phyloP scores from a whole-genome alignment of 768 basidiomycete species.

The Tulasnella sp. region DNA sequence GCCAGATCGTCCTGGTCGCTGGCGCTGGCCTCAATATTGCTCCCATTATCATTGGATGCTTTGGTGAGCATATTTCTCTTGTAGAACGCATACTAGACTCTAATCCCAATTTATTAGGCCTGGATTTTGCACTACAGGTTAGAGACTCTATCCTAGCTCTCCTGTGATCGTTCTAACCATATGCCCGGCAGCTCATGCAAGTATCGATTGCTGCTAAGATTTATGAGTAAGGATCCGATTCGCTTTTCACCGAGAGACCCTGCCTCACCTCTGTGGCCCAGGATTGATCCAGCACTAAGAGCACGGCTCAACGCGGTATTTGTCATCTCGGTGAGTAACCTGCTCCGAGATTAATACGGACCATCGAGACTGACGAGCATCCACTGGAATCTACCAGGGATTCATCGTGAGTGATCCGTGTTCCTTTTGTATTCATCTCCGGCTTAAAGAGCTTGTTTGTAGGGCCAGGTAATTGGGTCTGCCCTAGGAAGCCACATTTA shows the following conservation, averaged over 20 bases:
- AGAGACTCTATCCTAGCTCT: neutral
- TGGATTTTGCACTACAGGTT: slow-evolving; percentile 7
- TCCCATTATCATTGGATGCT: slow-evolving; percentile 59
- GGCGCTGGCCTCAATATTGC: slow-evolving; percentile 63
- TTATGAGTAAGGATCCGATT: neutral
- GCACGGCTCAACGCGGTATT: slow-evolving; percentile 71
- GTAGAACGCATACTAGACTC: neutral
- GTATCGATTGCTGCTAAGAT: neutral
- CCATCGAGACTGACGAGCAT: neutral
- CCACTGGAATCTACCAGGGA: slow-evolving; percentile 7
- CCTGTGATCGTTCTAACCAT: neutral
- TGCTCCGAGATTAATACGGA: neutral
- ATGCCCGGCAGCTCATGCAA: neutral
- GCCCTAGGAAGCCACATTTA: slow-evolving; percentile 66
- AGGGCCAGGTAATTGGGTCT: slow-evolving; percentile 77
- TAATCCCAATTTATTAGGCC: neutral
- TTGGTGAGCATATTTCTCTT: slow-evolving; percentile 37
- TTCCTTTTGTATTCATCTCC: neutral
- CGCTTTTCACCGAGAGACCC: neutral
- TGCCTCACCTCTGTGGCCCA: slow-evolving; percentile 9
- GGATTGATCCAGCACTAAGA: slow-evolving; percentile 41
- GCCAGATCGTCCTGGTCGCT: slow-evolving; percentile 57
- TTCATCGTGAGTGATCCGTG: slow-evolving; percentile 15
- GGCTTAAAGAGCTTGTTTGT: slow-evolving; percentile 38
- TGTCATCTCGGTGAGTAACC: slow-evolving; percentile 51